These are phyloP conservation scores for Ustilago xerochloae DNA, from an alignment of 1,284 basidiomycete genomes.

Conservation along the genomic window DNA sequence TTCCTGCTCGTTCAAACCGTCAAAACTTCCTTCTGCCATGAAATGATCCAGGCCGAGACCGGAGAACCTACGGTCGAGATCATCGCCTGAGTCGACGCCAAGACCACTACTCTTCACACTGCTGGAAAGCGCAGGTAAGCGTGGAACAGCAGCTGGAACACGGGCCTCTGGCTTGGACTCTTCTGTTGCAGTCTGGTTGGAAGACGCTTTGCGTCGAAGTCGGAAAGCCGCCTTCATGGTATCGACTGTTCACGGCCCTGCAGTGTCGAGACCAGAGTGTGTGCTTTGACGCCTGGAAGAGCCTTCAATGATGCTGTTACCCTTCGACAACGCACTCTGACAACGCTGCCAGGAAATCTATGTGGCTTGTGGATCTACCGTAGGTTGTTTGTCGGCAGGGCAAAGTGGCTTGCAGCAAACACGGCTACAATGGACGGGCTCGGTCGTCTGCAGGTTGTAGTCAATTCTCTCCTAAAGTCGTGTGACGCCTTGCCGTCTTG, in stretches of 20 bases:
- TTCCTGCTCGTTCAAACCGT: neutral
- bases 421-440: neutral
- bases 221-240: slow-evolving; percentile 30
- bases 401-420: neutral
- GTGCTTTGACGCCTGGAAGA: neutral
- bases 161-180: slow-evolving; percentile 5
- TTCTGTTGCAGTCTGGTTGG: neutral
- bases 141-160: slow-evolving; percentile 12
- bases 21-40: neutral
- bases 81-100: neutral
- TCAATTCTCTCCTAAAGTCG: neutral
- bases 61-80: slow-evolving; percentile 7
- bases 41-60: slow-evolving; percentile 20
- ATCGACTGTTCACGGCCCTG: neutral
- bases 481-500: too few relatives aligned
- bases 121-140: slow-evolving; percentile 8
- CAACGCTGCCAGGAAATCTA: too few relatives aligned
- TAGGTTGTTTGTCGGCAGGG: neutral
- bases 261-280: neutral
- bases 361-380: neutral
- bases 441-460: neutral
- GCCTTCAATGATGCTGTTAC: neutral
- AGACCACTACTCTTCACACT: neutral
- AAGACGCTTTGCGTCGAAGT: slow-evolving; percentile 23
- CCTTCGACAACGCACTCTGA: too few relatives aligned